Percentiles rank a stretch among this genome's conserved stretches.
These are phyloP conservation scores for Calonectria fujianensis DNA, from an alignment of 2,329 filamentous ascomycete species.

Conservation along the genomic window DNA sequence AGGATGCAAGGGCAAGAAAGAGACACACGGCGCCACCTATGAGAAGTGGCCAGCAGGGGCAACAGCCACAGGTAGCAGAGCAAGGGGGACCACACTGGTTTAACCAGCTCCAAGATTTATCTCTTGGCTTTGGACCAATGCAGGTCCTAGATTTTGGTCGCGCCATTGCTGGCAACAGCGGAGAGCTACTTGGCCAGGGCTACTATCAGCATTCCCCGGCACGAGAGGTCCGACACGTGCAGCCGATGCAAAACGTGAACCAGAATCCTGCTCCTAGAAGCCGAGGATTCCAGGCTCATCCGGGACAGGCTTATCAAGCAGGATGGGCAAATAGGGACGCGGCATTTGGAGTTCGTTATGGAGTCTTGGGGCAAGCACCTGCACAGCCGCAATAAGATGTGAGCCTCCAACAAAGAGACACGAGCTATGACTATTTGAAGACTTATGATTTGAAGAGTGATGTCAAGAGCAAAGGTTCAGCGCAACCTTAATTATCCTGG, in stretches of 20 bases:
- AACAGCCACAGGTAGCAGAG: not conserved
- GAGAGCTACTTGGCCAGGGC: not conserved
- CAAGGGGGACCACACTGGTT: not conserved
- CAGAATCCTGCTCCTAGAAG: not conserved
- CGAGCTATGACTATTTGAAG: not conserved
- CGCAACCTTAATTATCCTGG: not conserved
- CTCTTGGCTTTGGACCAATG: constrained; percentile 32
- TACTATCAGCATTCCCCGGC: not conserved
- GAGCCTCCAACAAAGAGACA: constrained; percentile 47
- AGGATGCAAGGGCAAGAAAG: not conserved
- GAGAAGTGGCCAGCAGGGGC: not conserved
- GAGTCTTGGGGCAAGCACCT: constrained; percentile 18
- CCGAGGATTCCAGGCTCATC: not conserved
- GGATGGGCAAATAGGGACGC: not conserved
- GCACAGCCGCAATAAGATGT: constrained; percentile 15
- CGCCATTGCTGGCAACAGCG: not conserved
- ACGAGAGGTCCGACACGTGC: not conserved
- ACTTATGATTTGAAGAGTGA: not conserved
- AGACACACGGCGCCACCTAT: not conserved
- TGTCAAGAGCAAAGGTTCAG: not conserved
- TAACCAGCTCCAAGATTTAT: constrained; percentile 2
- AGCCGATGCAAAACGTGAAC: not conserved
- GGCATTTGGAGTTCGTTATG: not conserved
- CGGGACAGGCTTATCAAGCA: not conserved
- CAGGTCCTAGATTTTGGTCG: constrained; percentile 29